Evolutionary conservation across 306 rosid species (phyloP).

Genomic region (Astragalus membranaceus): DNA sequence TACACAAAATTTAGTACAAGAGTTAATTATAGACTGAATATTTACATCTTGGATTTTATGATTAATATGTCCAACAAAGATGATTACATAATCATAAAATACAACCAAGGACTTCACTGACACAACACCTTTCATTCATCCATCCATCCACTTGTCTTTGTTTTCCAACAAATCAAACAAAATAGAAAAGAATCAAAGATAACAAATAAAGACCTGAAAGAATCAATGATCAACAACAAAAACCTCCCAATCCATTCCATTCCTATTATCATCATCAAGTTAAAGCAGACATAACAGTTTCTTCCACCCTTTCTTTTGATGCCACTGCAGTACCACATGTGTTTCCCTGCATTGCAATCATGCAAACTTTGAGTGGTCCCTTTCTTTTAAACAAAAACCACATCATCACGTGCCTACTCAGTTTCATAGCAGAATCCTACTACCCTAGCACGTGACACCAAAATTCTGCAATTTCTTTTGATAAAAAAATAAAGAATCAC

Average conservation of each 20-base stretch:
- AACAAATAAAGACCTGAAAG: slow-evolving; percentile 22
- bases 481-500: slow-evolving; percentile 29
- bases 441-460: slow-evolving; percentile 15
- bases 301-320: slow-evolving; percentile 24
- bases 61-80: slow-evolving; percentile 28
- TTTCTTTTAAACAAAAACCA: slow-evolving; percentile 43
- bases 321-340: slow-evolving; percentile 74
- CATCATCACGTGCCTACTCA: slow-evolving; percentile 47
- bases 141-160: slow-evolving; percentile 38
- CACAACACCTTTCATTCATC: slow-evolving; percentile 32
- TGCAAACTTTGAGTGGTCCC: slow-evolving; percentile 72
- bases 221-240: slow-evolving; percentile 14
- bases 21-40: neutral
- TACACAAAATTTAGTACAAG: neutral
- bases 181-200: slow-evolving; percentile 27
- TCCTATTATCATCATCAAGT: slow-evolving; percentile 12
- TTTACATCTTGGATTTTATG: slow-evolving; percentile 18
- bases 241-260: neutral
- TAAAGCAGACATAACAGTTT: slow-evolving; percentile 41
- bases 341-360: slow-evolving; percentile 72
- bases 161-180: slow-evolving; percentile 21
- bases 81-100: slow-evolving; percentile 27
- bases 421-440: slow-evolving; percentile 33
- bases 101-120: slow-evolving; percentile 31
- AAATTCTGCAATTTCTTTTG: slow-evolving; percentile 23